These are phyloP conservation scores for Podospora australis DNA, from an alignment of 495 filamentous ascomycete species.

Conservation along the genomic window DNA sequence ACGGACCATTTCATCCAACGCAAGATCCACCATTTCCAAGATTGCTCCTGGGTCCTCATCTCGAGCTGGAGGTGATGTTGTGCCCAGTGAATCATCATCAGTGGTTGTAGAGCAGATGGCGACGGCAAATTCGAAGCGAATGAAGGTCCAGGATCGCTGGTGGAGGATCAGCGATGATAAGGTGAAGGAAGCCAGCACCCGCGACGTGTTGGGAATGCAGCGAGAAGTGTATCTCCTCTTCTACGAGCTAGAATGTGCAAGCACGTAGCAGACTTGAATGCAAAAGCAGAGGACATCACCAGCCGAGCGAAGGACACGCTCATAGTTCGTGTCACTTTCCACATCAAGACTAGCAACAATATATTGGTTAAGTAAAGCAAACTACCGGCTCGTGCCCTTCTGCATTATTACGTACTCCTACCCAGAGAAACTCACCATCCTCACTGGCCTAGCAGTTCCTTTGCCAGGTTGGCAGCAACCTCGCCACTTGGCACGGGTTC, in stretches of 20 bases:
- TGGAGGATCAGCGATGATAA: conserved; percentile 99
- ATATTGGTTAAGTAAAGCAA: neutral
- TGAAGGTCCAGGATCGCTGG: conserved; percentile 70
- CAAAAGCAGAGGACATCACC: too few relatives aligned
- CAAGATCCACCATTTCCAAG: conserved; percentile 34
- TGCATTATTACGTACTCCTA: too few relatives aligned
- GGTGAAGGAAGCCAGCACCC: conserved; percentile 85
- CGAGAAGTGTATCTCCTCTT: conserved; percentile 94
- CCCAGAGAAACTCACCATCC: neutral
- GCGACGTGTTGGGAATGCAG: conserved; percentile 88
- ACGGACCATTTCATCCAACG: conserved; percentile 38
- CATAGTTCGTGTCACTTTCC: neutral
- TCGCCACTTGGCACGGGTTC: conserved; percentile 33
- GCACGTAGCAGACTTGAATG: too few relatives aligned
- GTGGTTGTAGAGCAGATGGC: neutral
- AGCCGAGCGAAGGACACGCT: neutral
- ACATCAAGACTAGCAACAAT: neutral
- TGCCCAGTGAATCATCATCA: neutral
- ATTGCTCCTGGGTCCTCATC: conserved; percentile 24
- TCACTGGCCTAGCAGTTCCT: conserved; percentile 40
- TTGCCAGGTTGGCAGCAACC: conserved; percentile 29
- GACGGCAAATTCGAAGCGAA: conserved; percentile 38
- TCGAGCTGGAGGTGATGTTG: too few relatives aligned
- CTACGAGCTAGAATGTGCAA: conserved; percentile 67
- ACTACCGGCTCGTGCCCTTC: neutral